A percentile compares a stretch with the other conserved stretches of the same genome.
Conservation (phyloP, 2,329 filamentous ascomycete species). For the Pseudogymnoascus sp. region DNA sequence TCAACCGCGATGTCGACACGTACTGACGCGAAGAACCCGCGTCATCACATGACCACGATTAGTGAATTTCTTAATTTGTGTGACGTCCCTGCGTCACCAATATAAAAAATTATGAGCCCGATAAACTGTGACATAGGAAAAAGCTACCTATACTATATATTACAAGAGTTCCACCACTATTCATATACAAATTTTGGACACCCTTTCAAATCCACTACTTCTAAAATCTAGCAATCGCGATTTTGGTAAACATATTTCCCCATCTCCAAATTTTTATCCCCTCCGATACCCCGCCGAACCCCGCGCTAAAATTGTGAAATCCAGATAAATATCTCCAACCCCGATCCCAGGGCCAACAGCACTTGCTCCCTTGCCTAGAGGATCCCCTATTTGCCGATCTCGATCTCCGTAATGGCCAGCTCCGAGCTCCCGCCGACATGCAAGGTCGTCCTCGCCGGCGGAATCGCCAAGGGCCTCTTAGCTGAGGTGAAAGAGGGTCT, state of each 20-base stretch:
- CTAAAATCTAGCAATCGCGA: background rate
- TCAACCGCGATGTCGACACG: background rate
- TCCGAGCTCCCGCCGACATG: constrained; percentile 44
- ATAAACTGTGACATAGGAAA: background rate
- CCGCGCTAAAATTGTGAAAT: background rate
- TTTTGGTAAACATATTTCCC: background rate
- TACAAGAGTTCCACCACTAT: background rate
- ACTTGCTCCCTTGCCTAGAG: background rate
- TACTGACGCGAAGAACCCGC: background rate
- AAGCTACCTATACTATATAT: background rate
- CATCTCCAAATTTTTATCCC: background rate
- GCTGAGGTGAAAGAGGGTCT: constrained; percentile 70
- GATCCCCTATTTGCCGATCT: background rate
- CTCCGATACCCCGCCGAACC: background rate
- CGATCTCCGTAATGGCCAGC: constrained; percentile 11
- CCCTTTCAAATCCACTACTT: background rate
- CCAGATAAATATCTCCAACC: background rate
- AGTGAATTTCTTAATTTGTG: constrained; percentile 3
- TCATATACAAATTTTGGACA: background rate
- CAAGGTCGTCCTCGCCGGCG: constrained; percentile 85
- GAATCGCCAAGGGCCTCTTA: constrained; percentile 74
- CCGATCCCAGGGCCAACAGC: background rate
- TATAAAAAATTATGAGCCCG: background rate
- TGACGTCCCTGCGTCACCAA: background rate
- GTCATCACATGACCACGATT: background rate